phyloP scores from a whole-genome alignment of 2,329 filamentous ascomycete species.

The Phoma herbarum region DNA sequence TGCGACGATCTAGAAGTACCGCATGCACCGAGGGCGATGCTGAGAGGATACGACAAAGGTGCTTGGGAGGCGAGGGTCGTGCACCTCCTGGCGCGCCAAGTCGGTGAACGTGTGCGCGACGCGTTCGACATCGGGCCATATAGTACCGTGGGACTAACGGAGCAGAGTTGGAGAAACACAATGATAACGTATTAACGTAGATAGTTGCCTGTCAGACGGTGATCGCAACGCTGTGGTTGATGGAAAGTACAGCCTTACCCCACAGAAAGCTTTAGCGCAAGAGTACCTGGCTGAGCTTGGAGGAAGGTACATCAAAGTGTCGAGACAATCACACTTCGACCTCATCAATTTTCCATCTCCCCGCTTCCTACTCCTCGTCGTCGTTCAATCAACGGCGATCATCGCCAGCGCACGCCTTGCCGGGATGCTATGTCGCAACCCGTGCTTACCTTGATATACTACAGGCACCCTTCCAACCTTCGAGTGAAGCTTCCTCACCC shows the following conservation, averaged over 20 bases:
- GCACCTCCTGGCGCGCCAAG: neutral
- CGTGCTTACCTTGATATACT: slow-evolving; percentile 1
- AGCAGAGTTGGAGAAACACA: neutral
- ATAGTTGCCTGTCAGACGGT: neutral
- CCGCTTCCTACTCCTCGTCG: no score
- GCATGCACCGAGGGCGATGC: neutral
- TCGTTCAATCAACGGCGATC: neutral
- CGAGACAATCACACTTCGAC: neutral
- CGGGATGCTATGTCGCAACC: slow-evolving; percentile 10
- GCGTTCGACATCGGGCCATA: neutral
- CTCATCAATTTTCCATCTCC: neutral
- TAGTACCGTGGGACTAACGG: neutral
- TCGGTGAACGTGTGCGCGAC: neutral
- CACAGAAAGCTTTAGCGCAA: slow-evolving; percentile 9
- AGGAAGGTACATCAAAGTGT: slow-evolving; percentile 7
- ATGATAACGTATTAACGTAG: slow-evolving; percentile 7
- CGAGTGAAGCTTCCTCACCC: neutral
- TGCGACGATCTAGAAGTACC: slow-evolving; percentile 1
- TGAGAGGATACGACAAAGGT: neutral
- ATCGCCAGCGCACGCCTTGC: slow-evolving; percentile 7
- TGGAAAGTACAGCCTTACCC: slow-evolving; percentile 4
- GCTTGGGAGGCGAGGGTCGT: neutral
- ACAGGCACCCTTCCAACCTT: neutral
- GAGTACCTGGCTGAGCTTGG: slow-evolving; percentile 12
- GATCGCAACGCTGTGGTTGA: slow-evolving; percentile 4